Evolutionary conservation across 2,329 filamentous ascomycete genomes (phyloP).

Genomic region (Celoporthe dispersa): DNA sequence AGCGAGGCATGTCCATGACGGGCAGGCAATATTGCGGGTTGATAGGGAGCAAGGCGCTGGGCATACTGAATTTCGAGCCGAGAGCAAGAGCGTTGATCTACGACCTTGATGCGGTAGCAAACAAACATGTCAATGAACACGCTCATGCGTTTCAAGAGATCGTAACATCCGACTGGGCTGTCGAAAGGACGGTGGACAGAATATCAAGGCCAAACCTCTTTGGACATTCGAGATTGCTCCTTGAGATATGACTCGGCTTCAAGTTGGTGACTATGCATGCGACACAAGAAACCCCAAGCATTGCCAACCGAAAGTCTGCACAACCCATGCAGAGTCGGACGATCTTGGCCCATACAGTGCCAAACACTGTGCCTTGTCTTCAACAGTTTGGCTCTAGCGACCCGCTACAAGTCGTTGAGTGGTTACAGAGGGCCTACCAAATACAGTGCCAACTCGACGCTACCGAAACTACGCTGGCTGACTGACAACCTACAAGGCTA

Average conservation of each 20-base stretch:
- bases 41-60: constrained; percentile 31
- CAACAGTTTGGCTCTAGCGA: too few species aligned
- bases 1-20: constrained; percentile 22
- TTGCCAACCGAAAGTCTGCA: background rate
- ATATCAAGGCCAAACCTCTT: background rate
- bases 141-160: background rate
- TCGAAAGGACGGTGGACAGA: background rate
- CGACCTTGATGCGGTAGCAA: background rate
- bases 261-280: background rate
- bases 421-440: background rate
- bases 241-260: background rate
- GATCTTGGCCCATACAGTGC: constrained; percentile 8
- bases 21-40: constrained; percentile 9
- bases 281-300: background rate
- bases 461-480: background rate
- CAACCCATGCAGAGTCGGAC: constrained; percentile 1
- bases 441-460: constrained; percentile 19
- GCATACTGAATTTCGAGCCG: constrained; percentile 27
- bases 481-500: background rate
- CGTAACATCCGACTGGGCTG: background rate
- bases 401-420: background rate
- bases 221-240: background rate
- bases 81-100: background rate
- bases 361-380: background rate
- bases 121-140: background rate